Base-by-base conservation (phyloP, 768 basidiomycete species). In the Leucocoprinus leucothites region DNA sequence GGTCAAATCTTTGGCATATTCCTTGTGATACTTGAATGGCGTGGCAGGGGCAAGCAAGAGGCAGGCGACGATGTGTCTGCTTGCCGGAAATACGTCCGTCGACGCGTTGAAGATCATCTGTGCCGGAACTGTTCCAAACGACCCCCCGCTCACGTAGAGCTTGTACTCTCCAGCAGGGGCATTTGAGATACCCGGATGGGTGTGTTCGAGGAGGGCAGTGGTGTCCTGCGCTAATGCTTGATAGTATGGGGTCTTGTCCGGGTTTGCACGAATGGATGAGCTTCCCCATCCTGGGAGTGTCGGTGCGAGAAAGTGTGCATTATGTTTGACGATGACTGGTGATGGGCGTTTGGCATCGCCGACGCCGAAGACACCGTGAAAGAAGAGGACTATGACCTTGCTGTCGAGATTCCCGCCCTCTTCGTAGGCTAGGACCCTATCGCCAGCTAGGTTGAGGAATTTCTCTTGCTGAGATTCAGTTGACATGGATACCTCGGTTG, bases 221-320 rank as follows among this genome's bases (percentile, higher is more conserved):
- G 78, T 73, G 60, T 81, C 81, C 46, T 67, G 57, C 28, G 70
- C 69, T 52, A 84, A 65, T 11, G 71, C 70, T 21, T 72, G 65
- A 47, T 75, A 63, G 60, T 78, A 84, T 1, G 74, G 61, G 0
- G 64, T 54, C 45, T 48, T 54, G 7, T 65, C 55, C 7, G 68
- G 57, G 3, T 63, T 63, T 4, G 53, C 35, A 28, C 74, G 64
- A 1, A 78, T 73, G 0, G 81, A 79, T 4, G 82, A 77, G 43
- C 71, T 71, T 2, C 82, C 82, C 82, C 83, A 84, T 1, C 81
- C 83, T 19, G 81, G 78, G 28, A 85, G 75, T 9, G 82, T 79
- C 2, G 82, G 82, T 9, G 75, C 70, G 38, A 85, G 62, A 48
- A 68, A 68, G 60, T 80, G 82, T 3, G 79, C 64, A 42, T 72